Conservation (phyloP, 2,329 filamentous ascomycete genomes). For the Endothia cerciana region DNA sequence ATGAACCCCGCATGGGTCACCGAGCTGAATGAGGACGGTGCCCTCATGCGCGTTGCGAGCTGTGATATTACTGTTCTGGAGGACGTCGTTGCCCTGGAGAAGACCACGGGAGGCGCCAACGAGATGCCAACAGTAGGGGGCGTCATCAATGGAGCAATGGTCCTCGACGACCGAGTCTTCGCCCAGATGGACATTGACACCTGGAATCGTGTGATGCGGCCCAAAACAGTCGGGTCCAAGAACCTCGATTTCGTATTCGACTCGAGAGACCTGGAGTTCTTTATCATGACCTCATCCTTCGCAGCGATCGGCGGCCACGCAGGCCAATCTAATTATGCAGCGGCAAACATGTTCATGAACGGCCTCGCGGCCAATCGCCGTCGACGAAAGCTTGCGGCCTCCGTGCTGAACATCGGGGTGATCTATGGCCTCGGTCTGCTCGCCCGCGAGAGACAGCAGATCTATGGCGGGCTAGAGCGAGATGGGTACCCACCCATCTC, state of each 20-base stretch:
- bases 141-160: constrained; percentile 50
- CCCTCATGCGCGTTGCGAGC: constrained; percentile 32
- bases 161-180: constrained; percentile 48
- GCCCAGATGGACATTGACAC: constrained; percentile 45
- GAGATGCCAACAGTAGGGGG: constrained; percentile 42
- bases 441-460: constrained; percentile 44
- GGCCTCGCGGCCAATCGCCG: constrained; percentile 44
- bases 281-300: constrained; percentile 52
- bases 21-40: constrained; percentile 36
- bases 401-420: constrained; percentile 50
- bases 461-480: constrained; percentile 46
- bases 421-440: constrained; percentile 50
- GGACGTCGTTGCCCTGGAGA: constrained; percentile 32
- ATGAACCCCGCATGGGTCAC: constrained; percentile 38
- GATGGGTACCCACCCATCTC: constrained; percentile 53
- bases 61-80: constrained; percentile 38
- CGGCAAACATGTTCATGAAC: constrained; percentile 54
- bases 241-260: constrained; percentile 45
- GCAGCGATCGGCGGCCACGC: constrained; percentile 49
- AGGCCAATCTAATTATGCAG: constrained; percentile 50
- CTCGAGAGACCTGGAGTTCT: constrained; percentile 44
- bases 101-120: neutral
- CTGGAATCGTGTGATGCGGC: constrained; percentile 43
- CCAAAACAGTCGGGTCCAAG: constrained; percentile 45
- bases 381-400: constrained; percentile 40